phyloP scores from a whole-genome alignment of 495 filamentous ascomycete species.

The Penicillium simplicissimum region DNA sequence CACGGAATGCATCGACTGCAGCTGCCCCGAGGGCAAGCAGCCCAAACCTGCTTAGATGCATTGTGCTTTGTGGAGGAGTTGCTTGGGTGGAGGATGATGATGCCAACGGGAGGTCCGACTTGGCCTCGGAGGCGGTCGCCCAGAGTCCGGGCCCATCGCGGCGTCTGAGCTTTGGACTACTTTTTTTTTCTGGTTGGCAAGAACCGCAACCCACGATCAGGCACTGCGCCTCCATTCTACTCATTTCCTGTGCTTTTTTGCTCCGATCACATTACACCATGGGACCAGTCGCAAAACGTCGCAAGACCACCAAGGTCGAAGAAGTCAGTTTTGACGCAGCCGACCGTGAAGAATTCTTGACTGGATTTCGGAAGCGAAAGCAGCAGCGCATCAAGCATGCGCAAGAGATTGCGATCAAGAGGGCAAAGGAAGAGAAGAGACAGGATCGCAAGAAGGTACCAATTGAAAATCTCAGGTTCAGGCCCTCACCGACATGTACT shows the following conservation, averaged over 20 bases:
- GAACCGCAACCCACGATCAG: constrained; percentile 12
- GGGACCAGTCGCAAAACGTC: constrained; percentile 56
- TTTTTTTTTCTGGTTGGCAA: constrained; percentile 25
- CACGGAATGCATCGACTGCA: constrained; percentile 68
- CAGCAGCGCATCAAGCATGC: constrained; percentile 78
- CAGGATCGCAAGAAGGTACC: constrained; percentile 68
- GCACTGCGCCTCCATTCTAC: background rate
- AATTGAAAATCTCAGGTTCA: constrained; percentile 2
- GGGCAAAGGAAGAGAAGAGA: constrained; percentile 71
- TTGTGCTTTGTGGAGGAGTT: constrained; percentile 41
- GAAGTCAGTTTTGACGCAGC: constrained; percentile 82
- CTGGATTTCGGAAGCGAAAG: constrained; percentile 96
- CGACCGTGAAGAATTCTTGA: constrained; percentile 81
- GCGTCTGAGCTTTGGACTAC: constrained; percentile 25
- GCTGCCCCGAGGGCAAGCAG: constrained; percentile 62
- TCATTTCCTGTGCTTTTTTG: constrained; percentile 1
- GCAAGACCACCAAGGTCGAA: constrained; percentile 64
- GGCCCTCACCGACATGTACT: background rate
- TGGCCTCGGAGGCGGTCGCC: constrained; percentile 37
- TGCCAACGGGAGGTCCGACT: constrained; percentile 32
- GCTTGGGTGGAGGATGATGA: constrained; percentile 25
- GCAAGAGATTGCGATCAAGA: constrained; percentile 70
- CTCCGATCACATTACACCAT: constrained; percentile 18
- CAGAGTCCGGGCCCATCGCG: constrained; percentile 20
- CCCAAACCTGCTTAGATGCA: constrained; percentile 62